Evolutionary conservation across 1,284 basidiomycete genomes (phyloP).

Genomic region (Limonomyces culmigenus): DNA sequence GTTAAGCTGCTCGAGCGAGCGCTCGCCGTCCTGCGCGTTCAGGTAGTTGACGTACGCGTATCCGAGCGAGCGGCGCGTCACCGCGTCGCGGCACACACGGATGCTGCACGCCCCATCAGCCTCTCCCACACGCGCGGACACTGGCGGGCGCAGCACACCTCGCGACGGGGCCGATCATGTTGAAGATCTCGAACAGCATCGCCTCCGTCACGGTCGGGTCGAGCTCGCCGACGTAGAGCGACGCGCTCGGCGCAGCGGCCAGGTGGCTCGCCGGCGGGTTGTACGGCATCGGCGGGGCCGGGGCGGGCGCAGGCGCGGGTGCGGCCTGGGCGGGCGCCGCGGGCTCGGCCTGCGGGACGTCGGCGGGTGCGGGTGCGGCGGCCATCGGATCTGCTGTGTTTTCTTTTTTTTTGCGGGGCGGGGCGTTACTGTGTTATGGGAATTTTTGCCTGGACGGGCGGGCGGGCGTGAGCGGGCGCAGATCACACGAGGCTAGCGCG

Average conservation of each 20-base stretch:
- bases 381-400: conserved; percentile 28
- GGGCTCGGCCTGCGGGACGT: conserved; percentile 14
- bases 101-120: conserved; percentile 38
- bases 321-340: conserved; percentile 20
- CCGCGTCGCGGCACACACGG: conserved; percentile 98
- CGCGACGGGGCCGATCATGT: conserved; percentile 98
- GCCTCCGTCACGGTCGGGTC: conserved; percentile 97
- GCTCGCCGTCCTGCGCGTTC: conserved; percentile 91
- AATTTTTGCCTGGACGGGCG: conserved; percentile 30
- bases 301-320: conserved; percentile 21
- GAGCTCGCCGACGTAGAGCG: conserved; percentile 98
- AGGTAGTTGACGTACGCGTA: conserved; percentile 99
- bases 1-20: conserved; percentile 98
- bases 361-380: conserved; percentile 20
- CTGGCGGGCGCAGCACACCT: conserved; percentile 32
- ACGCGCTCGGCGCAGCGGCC: conserved; percentile 66
- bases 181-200: conserved; percentile 99
- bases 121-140: neutral
- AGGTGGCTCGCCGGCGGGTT: conserved; percentile 33
- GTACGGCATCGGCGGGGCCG: conserved; percentile 29
- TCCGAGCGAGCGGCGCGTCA: conserved; percentile 97
- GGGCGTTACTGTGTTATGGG: conserved; percentile 78
- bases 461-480: conserved; percentile 4
- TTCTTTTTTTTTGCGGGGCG: conserved; percentile 22
- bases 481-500: conserved; percentile 10